phyloP scores from a whole-genome alignment of 192 early-diverging fungal genomes.

The Podila clonocystis region DNA sequence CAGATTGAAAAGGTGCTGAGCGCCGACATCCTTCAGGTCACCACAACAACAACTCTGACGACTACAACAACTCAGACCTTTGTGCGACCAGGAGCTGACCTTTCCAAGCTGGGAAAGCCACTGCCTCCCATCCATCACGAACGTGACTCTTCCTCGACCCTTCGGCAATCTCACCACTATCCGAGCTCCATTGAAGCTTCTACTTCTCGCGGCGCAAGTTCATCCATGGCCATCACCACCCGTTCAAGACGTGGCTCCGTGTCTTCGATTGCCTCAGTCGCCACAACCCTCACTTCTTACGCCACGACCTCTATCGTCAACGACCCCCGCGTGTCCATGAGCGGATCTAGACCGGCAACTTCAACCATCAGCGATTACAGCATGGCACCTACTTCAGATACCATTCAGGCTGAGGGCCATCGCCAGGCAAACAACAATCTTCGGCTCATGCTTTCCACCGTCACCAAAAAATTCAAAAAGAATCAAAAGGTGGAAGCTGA shows the following conservation, averaged over 20 bases:
- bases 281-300: slow-evolving; percentile 34
- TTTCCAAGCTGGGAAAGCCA: slow-evolving; percentile 42
- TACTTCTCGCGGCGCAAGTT: slow-evolving; percentile 22
- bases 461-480: slow-evolving; percentile 60
- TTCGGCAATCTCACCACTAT: slow-evolving; percentile 14
- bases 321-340: slow-evolving; percentile 25
- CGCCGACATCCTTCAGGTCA: slow-evolving; percentile 48
- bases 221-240: slow-evolving; percentile 32
- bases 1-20: slow-evolving; percentile 44
- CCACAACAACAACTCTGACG: slow-evolving; percentile 38
- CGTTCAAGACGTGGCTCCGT: slow-evolving; percentile 46
- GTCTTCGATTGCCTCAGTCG: slow-evolving; percentile 43
- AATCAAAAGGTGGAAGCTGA: slow-evolving; percentile 37
- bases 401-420: slow-evolving; percentile 13
- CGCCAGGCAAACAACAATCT: slow-evolving; percentile 50
- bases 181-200: slow-evolving; percentile 29
- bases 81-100: slow-evolving; percentile 39
- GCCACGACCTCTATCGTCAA: slow-evolving; percentile 44
- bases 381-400: slow-evolving; percentile 12
- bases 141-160: slow-evolving; percentile 4
- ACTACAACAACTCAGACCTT: slow-evolving; percentile 47
- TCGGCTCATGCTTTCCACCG: slow-evolving; percentile 57
- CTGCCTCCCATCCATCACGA: slow-evolving; percentile 28
- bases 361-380: background rate
- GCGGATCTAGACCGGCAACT: background rate